These are phyloP conservation scores for Aspergillus bertholletiae DNA, from an alignment of 495 filamentous ascomycete species.

Conservation along the genomic window DNA sequence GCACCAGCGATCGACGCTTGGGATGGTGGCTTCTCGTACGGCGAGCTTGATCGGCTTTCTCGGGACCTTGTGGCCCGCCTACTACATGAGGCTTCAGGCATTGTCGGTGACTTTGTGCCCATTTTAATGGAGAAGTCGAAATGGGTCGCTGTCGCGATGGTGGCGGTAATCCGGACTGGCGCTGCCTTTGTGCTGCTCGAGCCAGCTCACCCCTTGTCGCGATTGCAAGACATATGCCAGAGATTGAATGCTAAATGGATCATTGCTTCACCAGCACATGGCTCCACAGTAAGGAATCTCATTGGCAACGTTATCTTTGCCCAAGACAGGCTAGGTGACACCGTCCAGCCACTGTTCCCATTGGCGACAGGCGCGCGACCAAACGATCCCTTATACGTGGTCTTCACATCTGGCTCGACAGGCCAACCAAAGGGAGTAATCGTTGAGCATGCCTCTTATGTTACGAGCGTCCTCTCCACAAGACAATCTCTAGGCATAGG, in stretches of 20 bases:
- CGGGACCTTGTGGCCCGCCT: not conserved
- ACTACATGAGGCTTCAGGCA: no score
- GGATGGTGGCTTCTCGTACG: not conserved
- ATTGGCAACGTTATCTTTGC: no score
- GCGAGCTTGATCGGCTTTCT: not conserved
- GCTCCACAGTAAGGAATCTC: no score
- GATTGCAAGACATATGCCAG: slow-evolving; percentile 17
- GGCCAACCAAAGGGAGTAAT: slow-evolving; percentile 43
- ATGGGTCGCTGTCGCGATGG: slow-evolving; percentile 41
- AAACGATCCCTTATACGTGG: slow-evolving; percentile 13
- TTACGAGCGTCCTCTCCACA: slow-evolving; percentile 11
- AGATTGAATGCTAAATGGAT: no score
- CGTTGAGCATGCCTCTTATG: slow-evolving; percentile 31
- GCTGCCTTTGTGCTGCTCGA: slow-evolving; percentile 42
- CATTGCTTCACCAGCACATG: no score
- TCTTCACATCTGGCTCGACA: slow-evolving; percentile 42
- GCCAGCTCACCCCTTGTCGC: slow-evolving; percentile 28
- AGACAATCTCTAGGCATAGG: slow-evolving; percentile 9
- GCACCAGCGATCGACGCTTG: not conserved
- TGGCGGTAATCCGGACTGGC: slow-evolving; percentile 45
- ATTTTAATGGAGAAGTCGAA: slow-evolving; percentile 30
- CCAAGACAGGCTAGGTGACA: no score
- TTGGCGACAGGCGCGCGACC: slow-evolving; percentile 9
- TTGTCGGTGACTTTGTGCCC: slow-evolving; percentile 9
- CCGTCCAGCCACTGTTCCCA: slow-evolving; percentile 1